Evolutionary conservation across 352 stramenopile species (phyloP).

Genomic region (Hyaloperonospora arabidopsidis): DNA sequence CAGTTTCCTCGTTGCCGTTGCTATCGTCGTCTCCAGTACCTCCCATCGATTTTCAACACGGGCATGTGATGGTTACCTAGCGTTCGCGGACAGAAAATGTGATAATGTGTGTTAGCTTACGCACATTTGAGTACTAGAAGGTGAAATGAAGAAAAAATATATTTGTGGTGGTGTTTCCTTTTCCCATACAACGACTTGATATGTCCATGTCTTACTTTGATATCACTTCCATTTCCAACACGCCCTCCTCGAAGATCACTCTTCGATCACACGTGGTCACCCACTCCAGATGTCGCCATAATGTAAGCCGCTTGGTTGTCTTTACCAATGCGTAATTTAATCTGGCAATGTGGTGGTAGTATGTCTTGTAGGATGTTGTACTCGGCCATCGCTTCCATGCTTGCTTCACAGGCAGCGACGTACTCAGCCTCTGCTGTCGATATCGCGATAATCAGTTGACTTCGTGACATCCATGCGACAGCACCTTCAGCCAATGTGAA

Average conservation of each 20-base stretch:
- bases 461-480: not conserved
- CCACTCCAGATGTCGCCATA: not conserved
- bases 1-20: too few relatives aligned
- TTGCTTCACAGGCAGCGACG: not conserved
- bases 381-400: not conserved
- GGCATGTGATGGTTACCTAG: too few relatives aligned
- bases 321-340: not conserved
- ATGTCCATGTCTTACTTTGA: too few relatives aligned
- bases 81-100: too few relatives aligned
- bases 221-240: slow-evolving; percentile 2
- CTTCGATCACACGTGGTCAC: not conserved
- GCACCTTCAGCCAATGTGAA: not conserved
- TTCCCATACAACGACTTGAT: too few relatives aligned
- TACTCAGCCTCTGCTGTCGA: not conserved
- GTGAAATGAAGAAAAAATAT: too few relatives aligned
- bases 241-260: not conserved
- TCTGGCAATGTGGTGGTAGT: not conserved
- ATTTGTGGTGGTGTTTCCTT: too few relatives aligned
- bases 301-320: not conserved
- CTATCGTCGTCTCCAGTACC: too few relatives aligned
- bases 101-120: too few relatives aligned
- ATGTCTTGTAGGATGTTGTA: not conserved
- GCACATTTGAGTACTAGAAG: too few relatives aligned
- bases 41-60: too few relatives aligned
- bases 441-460: not conserved